A percentile compares a stretch with the other conserved stretches of the same genome.
Conservation (phyloP, 2,329 filamentous ascomycete species). For the Hypoxylon sp. region DNA sequence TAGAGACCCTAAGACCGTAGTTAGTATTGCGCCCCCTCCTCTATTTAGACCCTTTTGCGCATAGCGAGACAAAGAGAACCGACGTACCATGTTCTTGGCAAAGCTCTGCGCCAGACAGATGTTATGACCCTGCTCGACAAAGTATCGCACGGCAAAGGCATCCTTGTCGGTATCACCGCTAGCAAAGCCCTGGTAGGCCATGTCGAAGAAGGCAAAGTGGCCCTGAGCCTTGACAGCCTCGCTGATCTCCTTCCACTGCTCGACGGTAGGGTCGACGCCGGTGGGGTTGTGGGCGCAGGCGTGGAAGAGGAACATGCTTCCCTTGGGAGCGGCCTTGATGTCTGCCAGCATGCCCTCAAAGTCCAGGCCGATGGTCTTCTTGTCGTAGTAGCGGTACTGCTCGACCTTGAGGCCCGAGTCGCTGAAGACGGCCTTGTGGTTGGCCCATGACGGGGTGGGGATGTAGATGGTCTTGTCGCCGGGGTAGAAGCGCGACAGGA, state of each 20-base stretch:
- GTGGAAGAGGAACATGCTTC: conserved; percentile 91
- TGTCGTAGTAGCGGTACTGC: conserved; percentile 99
- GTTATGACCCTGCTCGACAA: conserved; percentile 90
- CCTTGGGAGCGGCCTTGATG: conserved; percentile 85
- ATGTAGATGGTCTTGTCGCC: conserved; percentile 96
- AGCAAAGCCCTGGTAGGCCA: conserved; percentile 99
- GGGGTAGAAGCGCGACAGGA: conserved; percentile 91
- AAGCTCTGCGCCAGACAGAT: conserved; percentile 91
- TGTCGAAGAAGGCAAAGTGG: conserved; percentile 98
- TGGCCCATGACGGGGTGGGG: conserved; percentile 95
- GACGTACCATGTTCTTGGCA: conserved; percentile 94
- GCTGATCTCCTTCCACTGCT: conserved; percentile 94
- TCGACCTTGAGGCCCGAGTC: conserved; percentile 90
- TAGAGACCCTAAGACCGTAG: conserved; percentile 77
- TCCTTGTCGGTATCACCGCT: conserved; percentile 91
- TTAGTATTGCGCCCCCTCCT: not conserved
- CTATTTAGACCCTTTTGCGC: not conserved
- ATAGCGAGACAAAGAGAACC: conserved; percentile 1
- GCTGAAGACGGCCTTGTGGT: conserved; percentile 96
- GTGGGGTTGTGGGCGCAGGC: conserved; percentile 98
- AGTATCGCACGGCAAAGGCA: conserved; percentile 92
- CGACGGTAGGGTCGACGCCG: conserved; percentile 88
- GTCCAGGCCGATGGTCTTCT: conserved; percentile 97
- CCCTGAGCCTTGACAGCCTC: conserved; percentile 82
- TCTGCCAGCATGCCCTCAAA: conserved; percentile 93